phyloP scores from a whole-genome alignment of 2,329 filamentous ascomycete species.

The Aspergillus nomiae region DNA sequence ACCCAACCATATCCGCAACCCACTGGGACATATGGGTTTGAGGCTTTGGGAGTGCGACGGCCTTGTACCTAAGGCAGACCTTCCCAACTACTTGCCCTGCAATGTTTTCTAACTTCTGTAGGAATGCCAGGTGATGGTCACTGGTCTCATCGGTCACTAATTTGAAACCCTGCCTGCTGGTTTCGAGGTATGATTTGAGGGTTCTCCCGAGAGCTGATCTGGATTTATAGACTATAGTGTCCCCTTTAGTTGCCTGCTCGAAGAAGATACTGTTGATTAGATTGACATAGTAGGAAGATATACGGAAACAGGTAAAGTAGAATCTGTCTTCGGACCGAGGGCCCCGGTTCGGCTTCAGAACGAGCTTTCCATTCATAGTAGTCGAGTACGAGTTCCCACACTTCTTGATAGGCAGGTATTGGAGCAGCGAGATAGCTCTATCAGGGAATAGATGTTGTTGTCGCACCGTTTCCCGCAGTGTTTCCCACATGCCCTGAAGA shows the following conservation, averaged over 20 bases:
- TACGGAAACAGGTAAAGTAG: not conserved
- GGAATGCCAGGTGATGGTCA: not conserved
- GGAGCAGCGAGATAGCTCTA: not conserved
- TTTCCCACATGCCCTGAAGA: not conserved
- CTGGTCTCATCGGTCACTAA: not conserved
- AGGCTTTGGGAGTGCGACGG: not conserved
- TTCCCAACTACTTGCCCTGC: not conserved
- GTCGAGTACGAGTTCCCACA: not conserved
- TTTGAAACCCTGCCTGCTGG: not conserved
- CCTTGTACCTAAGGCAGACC: not conserved
- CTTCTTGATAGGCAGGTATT: not conserved
- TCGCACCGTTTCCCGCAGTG: not conserved
- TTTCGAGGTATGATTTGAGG: not conserved
- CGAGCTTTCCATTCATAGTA: not conserved
- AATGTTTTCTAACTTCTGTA: not conserved
- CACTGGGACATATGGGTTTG: not conserved
- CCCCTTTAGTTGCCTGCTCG: not conserved
- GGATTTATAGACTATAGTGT: not conserved
- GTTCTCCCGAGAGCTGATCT: not conserved
- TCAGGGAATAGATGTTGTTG: not conserved
- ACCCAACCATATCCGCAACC: not conserved
- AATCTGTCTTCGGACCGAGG: not conserved
- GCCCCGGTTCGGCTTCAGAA: not conserved
- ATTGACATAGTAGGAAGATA: not conserved
- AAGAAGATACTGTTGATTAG: constrained; percentile 3